These are phyloP conservation scores for Phycomyces nitens DNA, from an alignment of 192 early-diverging fungal genomes.

Conservation along the genomic window DNA sequence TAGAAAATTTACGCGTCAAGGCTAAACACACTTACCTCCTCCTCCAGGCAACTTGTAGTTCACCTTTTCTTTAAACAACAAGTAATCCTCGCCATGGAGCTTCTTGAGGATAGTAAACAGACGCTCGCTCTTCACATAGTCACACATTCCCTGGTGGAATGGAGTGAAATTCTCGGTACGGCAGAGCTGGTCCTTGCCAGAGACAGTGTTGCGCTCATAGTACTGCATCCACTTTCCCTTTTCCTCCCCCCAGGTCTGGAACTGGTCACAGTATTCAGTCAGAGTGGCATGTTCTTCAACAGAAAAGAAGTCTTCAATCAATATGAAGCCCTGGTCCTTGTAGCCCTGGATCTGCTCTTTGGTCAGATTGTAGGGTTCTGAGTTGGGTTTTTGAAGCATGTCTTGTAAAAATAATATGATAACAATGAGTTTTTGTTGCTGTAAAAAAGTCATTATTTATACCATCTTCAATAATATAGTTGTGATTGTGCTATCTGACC, in stretches of 20 bases:
- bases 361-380: slow-evolving; percentile 36
- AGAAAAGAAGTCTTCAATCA: slow-evolving; percentile 53
- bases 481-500: too few species aligned
- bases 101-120: slow-evolving; percentile 45
- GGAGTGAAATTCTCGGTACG: slow-evolving; percentile 64
- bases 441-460: too few species aligned
- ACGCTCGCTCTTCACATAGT: slow-evolving; percentile 45
- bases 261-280: slow-evolving; percentile 39
- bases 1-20: too few species aligned
- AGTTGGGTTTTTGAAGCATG: not conserved
- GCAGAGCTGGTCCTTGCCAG: slow-evolving; percentile 47
- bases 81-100: slow-evolving; percentile 49
- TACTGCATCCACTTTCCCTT: slow-evolving; percentile 66
- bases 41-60: slow-evolving; percentile 60
- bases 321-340: slow-evolving; percentile 48
- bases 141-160: slow-evolving; percentile 41
- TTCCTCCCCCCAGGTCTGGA: slow-evolving; percentile 48
- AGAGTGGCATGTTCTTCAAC: slow-evolving; percentile 45
- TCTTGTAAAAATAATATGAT: too few species aligned
- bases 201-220: slow-evolving; percentile 51
- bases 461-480: too few species aligned
- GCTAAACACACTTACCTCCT: slow-evolving; percentile 40
- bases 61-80: slow-evolving; percentile 63
- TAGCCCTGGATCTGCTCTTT: slow-evolving; percentile 48
- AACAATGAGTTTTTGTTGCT: too few species aligned